These are phyloP conservation scores for Claviceps sp. DNA, from an alignment of 2,329 filamentous ascomycete species.

Conservation along the genomic window DNA sequence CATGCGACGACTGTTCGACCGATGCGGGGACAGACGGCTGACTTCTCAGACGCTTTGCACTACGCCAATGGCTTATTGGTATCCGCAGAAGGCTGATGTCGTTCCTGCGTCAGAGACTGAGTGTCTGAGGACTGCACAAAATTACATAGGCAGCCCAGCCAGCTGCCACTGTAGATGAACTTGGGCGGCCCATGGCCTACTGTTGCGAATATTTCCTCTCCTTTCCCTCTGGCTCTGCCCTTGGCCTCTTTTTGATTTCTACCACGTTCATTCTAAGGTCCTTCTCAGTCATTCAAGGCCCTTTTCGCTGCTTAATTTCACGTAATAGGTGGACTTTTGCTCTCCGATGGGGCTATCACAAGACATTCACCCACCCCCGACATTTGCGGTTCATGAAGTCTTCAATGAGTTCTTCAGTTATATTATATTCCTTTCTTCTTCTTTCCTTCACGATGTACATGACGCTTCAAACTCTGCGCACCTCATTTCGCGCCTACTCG, in stretches of 20 bases:
- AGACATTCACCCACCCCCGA: too few relatives aligned
- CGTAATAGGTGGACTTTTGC: conserved; percentile 1
- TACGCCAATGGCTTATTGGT: conserved; percentile 17
- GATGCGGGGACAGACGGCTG: conserved; percentile 7
- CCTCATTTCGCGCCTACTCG: too few relatives aligned
- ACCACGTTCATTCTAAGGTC: background rate
- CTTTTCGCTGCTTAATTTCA: background rate
- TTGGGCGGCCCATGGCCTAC: too few relatives aligned
- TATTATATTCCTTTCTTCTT: background rate
- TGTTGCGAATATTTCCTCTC: too few relatives aligned
- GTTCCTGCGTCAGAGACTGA: too few relatives aligned
- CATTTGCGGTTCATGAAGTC: background rate
- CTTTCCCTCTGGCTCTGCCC: too few relatives aligned
- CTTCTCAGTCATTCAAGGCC: too few relatives aligned
- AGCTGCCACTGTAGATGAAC: too few relatives aligned
- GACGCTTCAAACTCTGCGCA: background rate
- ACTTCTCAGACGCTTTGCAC: conserved; percentile 12
- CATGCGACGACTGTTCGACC: conserved; percentile 25
- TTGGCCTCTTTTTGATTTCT: background rate
- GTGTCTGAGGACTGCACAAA: too few relatives aligned
- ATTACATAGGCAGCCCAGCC: too few relatives aligned
- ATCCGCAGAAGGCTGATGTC: conserved; percentile 13
- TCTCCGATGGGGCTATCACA: background rate
- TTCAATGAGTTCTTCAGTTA: background rate
- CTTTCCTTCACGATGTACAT: conserved; percentile 8